Conservation (phyloP, 2,329 filamentous ascomycete genomes). For the Phialocephala subalpina region DNA sequence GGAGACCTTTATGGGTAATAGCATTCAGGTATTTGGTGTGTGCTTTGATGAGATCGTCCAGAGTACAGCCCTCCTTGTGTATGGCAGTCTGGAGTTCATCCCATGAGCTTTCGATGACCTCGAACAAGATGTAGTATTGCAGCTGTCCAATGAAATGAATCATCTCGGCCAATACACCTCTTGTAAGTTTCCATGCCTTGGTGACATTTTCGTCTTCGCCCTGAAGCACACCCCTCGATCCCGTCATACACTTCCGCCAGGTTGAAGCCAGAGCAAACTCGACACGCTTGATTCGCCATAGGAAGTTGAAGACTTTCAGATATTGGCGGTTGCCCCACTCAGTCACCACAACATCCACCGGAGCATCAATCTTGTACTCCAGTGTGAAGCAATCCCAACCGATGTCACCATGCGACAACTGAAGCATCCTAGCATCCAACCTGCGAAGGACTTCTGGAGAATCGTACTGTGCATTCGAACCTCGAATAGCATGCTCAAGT, state of each 20-base stretch:
- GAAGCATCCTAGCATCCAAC: constrained; percentile 97
- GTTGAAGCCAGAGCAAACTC: constrained; percentile 92
- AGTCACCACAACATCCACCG: constrained; percentile 95
- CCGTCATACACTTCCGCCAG: constrained; percentile 96
- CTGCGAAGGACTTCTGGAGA: constrained; percentile 88
- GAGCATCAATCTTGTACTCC: constrained; percentile 97
- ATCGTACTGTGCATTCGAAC: constrained; percentile 97
- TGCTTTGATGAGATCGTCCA: constrained; percentile 93
- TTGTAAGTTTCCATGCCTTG: constrained; percentile 87
- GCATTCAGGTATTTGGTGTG: constrained; percentile 90
- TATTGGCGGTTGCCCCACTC: constrained; percentile 96
- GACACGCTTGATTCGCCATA: constrained; percentile 97
- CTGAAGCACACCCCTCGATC: constrained; percentile 87
- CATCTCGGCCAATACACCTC: constrained; percentile 94
- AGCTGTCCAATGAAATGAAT: constrained; percentile 97
- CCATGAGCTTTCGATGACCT: constrained; percentile 98
- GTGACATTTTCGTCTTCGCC: constrained; percentile 75
- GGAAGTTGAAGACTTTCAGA: constrained; percentile 98
- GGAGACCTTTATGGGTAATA: constrained; percentile 94
- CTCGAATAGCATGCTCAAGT: constrained; percentile 94
- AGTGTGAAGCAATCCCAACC: constrained; percentile 99
- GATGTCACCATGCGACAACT: constrained; percentile 94
- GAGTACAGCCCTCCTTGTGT: constrained; percentile 83
- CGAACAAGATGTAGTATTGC: constrained; percentile 98
- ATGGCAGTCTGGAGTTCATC: constrained; percentile 86